Evolutionary conservation across 805 yeast species (phyloP), one percentile per base, ranked within the genome.

Genomic region (Zygoascus biomembranicola): DNA sequence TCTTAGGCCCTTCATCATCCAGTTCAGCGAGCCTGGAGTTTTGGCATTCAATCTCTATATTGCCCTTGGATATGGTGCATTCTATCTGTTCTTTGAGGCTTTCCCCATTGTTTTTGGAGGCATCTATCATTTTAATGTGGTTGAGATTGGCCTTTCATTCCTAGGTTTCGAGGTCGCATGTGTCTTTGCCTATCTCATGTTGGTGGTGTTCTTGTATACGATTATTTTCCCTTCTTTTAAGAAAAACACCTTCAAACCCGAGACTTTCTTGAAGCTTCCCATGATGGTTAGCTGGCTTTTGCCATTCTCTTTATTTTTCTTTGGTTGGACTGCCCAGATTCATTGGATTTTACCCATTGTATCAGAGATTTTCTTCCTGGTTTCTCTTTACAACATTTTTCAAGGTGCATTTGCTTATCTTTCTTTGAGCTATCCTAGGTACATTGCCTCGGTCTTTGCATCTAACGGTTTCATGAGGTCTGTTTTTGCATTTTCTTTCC

Each of bases 1-100:
- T 16, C 50, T 48, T 32, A 56, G 65, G 14, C 85, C 86, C 2
- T 50, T 69, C 18, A 74, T 73, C 52, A 69, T 82, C 52, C 71
- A 76, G n/a, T 32, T 75, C 23, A 57, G 64, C 49, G 87, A 82
- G 63, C 87, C 86, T 0, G 78, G 78, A 26, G 76, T 81, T n/a
- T 54, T 81, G 18, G 69, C 80, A 31, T 74, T 80, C 55, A 74
- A 81, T 60, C 19, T 75, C 28, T 80, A 80, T 63, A 68, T 77
- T 57, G 79, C 82, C 0, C 59, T 81, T 50, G 69, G 74, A 6
- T 82, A 81, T 63, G 77, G 83, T 31, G 65, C 76, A 32, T 58
- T 78, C 57, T 82, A 79, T 63, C 63, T 80, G 23, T 81, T 78
- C 72, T 79, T 81, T 59, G 86, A 82, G 65, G 81, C 80, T 5